Percentiles rank a stretch among this genome's conserved stretches.
Conservation (phyloP, 495 filamentous ascomycete genomes). For the Penicillium angulare region DNA sequence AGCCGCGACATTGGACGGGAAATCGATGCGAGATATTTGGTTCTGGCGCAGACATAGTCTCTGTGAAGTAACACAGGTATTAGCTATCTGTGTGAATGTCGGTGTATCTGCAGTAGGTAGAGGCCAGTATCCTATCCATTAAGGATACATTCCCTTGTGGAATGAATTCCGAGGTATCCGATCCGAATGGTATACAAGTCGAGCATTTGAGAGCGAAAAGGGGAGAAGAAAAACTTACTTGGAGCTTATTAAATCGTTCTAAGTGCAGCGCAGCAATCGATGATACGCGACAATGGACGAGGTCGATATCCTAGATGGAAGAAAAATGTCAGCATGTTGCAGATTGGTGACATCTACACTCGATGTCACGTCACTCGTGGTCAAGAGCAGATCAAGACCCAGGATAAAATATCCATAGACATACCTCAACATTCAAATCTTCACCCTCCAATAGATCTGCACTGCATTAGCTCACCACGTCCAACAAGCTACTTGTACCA, state of each 20-base stretch:
- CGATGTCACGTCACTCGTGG: too few relatives aligned
- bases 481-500: constrained; percentile 7
- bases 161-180: too few relatives aligned
- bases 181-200: too few relatives aligned
- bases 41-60: constrained; percentile 95
- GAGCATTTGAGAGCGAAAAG: neutral
- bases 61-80: constrained; percentile 28
- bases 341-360: too few relatives aligned
- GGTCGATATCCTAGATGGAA: constrained; percentile 71
- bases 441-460: constrained; percentile 67
- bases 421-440: constrained; percentile 57
- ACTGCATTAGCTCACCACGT: constrained; percentile 1
- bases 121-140: too few relatives aligned
- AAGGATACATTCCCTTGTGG: too few relatives aligned
- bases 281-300: constrained; percentile 78
- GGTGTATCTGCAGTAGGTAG: too few relatives aligned
- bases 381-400: too few relatives aligned
- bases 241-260: constrained; percentile 75
- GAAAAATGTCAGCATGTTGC: constrained; percentile 14
- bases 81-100: constrained; percentile 7
- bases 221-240: constrained; percentile 37
- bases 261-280: constrained; percentile 76
- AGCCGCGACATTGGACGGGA: constrained; percentile 57
- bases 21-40: constrained; percentile 71
- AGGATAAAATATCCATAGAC: neutral